These are phyloP conservation scores for Nicotiana rustica DNA, from an alignment of 305 asterid genomes.

Conservation along the genomic window DNA sequence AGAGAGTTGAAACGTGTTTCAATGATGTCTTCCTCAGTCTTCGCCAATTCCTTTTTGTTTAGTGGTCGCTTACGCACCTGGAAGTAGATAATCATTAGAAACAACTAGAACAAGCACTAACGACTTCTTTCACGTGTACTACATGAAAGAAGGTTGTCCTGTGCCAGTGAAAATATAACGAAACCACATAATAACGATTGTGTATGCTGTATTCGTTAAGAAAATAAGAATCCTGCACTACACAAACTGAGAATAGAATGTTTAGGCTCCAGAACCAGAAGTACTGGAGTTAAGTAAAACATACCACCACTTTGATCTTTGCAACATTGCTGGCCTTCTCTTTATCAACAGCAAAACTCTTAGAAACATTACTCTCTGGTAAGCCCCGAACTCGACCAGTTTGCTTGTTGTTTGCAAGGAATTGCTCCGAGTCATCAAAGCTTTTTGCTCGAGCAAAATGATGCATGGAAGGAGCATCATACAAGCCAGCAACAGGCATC, in stretches of 20 bases:
- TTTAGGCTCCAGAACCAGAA: background rate
- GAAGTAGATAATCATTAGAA: conserved; percentile 38
- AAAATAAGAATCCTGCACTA: background rate
- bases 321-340: conserved; percentile 93
- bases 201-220: background rate
- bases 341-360: conserved; percentile 78
- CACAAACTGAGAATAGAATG: background rate
- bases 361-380: conserved; percentile 70
- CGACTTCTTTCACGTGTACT: background rate
- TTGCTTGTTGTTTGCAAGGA: conserved; percentile 71
- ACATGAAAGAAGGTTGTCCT: conserved; percentile 1
- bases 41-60: conserved; percentile 85
- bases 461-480: conserved; percentile 70
- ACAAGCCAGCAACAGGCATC: conserved; percentile 74
- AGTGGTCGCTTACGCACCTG: conserved; percentile 97
- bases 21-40: conserved; percentile 92
- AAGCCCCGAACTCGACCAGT: conserved; percentile 66
- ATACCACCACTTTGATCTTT: conserved; percentile 98
- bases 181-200: background rate
- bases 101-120: conserved; percentile 32
- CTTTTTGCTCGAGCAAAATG: conserved; percentile 72
- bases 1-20: conserved; percentile 77
- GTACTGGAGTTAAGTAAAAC: conserved; percentile 39
- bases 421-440: conserved; percentile 78
- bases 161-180: background rate